Conservation (phyloP, 2,329 filamentous ascomycete species). For the Fusarium nisikadoi region DNA sequence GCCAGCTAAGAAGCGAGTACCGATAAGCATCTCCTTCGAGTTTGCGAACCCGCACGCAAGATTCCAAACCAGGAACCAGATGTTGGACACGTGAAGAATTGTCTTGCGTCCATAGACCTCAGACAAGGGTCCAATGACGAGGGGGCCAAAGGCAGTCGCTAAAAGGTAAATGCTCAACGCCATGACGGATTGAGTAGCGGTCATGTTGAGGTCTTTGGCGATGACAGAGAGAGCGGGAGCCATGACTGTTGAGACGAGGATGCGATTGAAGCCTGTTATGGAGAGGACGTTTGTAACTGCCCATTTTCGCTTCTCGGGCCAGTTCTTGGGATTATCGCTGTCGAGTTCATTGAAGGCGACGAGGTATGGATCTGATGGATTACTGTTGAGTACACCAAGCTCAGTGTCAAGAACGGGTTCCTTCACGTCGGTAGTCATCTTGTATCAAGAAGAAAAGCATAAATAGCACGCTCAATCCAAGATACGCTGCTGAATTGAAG, state of each 20-base stretch:
- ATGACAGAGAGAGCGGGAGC: slow-evolving; percentile 62
- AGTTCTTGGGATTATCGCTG: slow-evolving; percentile 53
- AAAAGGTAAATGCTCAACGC: slow-evolving; percentile 57
- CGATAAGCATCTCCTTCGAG: slow-evolving; percentile 54
- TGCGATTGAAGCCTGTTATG: slow-evolving; percentile 61
- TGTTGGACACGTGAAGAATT: slow-evolving; percentile 56
- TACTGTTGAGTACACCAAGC: neutral
- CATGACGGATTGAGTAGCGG: slow-evolving; percentile 58
- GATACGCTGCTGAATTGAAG: rapidly evolving
- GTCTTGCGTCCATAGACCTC: slow-evolving; percentile 60
- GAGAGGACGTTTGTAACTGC: slow-evolving; percentile 60
- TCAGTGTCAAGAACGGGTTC: neutral
- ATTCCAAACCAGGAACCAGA: slow-evolving; percentile 63
- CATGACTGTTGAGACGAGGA: slow-evolving; percentile 64
- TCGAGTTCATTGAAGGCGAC: slow-evolving; percentile 47
- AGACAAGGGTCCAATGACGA: slow-evolving; percentile 57
- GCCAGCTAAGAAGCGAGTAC: slow-evolving; percentile 58
- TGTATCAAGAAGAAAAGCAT: neutral
- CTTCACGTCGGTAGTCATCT: slow-evolving; percentile 5
- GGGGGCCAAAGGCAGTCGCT: slow-evolving; percentile 56
- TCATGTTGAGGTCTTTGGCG: slow-evolving; percentile 62
- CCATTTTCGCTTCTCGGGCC: slow-evolving; percentile 58
- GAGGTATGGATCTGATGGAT: slow-evolving; percentile 36
- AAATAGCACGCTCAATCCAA: neutral
- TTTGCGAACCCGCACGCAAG: slow-evolving; percentile 56